Evolutionary conservation across 805 yeast species (phyloP).

Genomic region (Metschnikowia corniflorae): DNA sequence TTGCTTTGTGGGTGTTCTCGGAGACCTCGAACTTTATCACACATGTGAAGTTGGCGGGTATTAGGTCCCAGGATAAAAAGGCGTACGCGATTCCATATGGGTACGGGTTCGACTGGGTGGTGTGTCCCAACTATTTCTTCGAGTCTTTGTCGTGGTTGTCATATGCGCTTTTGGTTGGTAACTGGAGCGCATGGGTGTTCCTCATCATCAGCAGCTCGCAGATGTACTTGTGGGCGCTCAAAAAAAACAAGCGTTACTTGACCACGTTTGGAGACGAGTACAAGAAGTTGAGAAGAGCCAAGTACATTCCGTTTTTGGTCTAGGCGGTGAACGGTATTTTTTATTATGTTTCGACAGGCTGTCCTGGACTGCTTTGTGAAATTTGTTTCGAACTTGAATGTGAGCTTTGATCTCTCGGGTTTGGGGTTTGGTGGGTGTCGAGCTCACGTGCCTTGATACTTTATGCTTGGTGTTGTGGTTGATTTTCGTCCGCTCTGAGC

Average conservation of each 20-base stretch:
- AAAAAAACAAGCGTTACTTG: conserved; percentile 69
- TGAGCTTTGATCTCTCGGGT: too few species aligned
- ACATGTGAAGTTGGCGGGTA: conserved; percentile 61
- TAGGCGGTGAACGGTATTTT: too few species aligned
- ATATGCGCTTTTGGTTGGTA: conserved; percentile 68
- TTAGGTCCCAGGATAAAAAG: conserved; percentile 51
- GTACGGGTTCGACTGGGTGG: conserved; percentile 73
- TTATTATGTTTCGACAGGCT: too few species aligned
- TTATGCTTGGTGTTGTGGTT: too few species aligned
- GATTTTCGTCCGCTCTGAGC: too few species aligned
- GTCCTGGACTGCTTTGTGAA: too few species aligned
- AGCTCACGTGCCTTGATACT: too few species aligned
- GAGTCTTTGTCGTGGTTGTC: conserved; percentile 76
- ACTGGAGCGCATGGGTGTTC: conserved; percentile 74
- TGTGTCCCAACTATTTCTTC: conserved; percentile 94
- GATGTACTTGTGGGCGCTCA: conserved; percentile 89
- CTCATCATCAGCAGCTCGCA: conserved; percentile 67
- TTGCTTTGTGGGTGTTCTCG: conserved; percentile 48
- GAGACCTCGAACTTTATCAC: conserved; percentile 72
- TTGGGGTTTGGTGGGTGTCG: too few species aligned
- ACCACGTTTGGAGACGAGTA: conserved; percentile 73
- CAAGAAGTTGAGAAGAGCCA: conserved; percentile 68
- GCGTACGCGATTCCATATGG: conserved; percentile 75
- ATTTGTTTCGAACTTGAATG: too few species aligned
- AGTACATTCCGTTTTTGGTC: conserved; percentile 61